Conservation (phyloP, 108 stramenopile genomes). For the Epithemia pelagica region DNA sequence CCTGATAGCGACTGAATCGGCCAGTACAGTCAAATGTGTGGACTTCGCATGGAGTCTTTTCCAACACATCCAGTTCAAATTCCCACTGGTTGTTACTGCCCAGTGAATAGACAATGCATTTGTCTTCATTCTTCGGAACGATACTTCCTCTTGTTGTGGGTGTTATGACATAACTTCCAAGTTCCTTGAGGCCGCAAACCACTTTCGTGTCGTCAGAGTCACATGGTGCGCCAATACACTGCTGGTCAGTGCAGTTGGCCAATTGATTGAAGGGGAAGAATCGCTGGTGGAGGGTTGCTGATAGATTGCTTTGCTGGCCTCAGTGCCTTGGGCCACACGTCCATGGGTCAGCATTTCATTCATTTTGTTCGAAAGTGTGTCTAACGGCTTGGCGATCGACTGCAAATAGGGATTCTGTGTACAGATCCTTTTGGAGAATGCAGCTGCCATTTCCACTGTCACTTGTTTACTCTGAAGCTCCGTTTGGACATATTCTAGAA, state of each 20-base stretch:
- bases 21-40: constrained; percentile 33
- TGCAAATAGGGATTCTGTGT: background rate
- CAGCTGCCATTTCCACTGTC: too few species aligned
- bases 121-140: constrained; percentile 16
- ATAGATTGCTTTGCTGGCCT: background rate
- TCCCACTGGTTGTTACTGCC: constrained; percentile 23
- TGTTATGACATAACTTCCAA: too few species aligned
- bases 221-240: background rate
- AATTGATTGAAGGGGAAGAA: background rate
- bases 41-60: constrained; percentile 16
- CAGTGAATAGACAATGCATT: constrained; percentile 24
- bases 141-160: too few species aligned
- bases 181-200: background rate
- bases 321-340: background rate
- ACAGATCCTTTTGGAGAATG: too few species aligned
- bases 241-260: background rate
- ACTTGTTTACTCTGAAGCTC: too few species aligned
- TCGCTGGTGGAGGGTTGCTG: background rate
- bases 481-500: too few species aligned
- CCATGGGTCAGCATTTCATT: background rate
- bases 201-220: background rate
- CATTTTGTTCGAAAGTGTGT: background rate
- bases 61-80: constrained; percentile 23
- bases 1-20: constrained; percentile 5
- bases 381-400: background rate